Evolutionary conservation across 2,329 filamentous ascomycete species (phyloP), one percentile per base, ranked within the genome.

Genomic region (Pseudopithomyces maydicus): DNA sequence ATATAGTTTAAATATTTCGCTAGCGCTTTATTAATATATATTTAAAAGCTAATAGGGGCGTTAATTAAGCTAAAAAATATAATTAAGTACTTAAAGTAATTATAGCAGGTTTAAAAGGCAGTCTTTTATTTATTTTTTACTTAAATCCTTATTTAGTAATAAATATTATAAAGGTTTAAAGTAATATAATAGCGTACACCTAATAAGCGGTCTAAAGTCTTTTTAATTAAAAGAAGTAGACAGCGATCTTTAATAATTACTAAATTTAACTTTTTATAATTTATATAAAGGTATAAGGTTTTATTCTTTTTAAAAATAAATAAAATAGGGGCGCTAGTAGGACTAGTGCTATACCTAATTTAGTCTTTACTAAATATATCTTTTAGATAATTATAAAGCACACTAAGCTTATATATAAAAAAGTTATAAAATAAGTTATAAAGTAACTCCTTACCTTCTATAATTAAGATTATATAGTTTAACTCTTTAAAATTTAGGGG

Each of bases 61-160:
- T 65, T 65, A 17, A 20, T 53, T 46, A 65, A 33, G 0, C 56
- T 63, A 63, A 63, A 62, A 0, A 32, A 51, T 56, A 62, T 54
- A 39, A 65, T 51, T 42, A 50, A 35, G 32, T 60, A 64, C 26
- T 64, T 61, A 54, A 44, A 62, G 15, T 43, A 11, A 14, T 54
- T 54, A 50, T 39, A 56, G 8, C 45, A 26, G 11, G 36, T 64
- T 35, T 52, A 41, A 39, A 66, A 64, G 2, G 42, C 43, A 15
- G 32, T 63, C 56, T 36, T 65, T 33, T 51, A 46, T 35, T 46
- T n/a, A 8, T 46, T 35, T 17, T n/a, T n/a, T 33, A 33, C 15
- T 12, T 35, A 33, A 10, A 46, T 46, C 4, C 5, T 35, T 19
- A 46, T 46, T 20, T 46, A 19, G 15, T 46, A 46, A 23, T 46